These are phyloP conservation scores for Pichia sp. DNA, from an alignment of 1,139 yeast genomes.

Conservation along the genomic window DNA sequence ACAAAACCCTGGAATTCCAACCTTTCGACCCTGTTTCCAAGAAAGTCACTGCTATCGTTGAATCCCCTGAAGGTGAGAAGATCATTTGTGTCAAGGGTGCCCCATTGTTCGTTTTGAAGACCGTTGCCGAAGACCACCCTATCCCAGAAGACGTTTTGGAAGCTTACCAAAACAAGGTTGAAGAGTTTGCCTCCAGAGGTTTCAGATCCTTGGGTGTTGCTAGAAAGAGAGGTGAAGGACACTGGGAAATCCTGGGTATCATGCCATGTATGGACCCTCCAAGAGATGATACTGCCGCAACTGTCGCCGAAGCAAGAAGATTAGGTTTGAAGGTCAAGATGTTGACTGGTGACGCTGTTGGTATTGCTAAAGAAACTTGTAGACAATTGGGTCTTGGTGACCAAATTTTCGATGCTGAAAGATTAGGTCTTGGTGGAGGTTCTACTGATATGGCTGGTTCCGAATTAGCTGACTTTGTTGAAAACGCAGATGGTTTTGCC, in stretches of 20 bases:
- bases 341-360: slow-evolving; percentile 99
- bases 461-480: slow-evolving; percentile 92
- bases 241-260: slow-evolving; percentile 97
- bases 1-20: slow-evolving; percentile 93
- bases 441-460: slow-evolving; percentile 90
- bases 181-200: slow-evolving; percentile 97
- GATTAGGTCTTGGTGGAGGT: slow-evolving; percentile 88
- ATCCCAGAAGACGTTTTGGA: slow-evolving; percentile 93
- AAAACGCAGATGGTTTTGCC: slow-evolving; percentile 95
- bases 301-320: slow-evolving; percentile 88
- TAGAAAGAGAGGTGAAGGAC: slow-evolving; percentile 98
- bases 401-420: slow-evolving; percentile 95
- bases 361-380: slow-evolving; percentile 98
- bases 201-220: slow-evolving; percentile 99
- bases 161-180: slow-evolving; percentile 94
- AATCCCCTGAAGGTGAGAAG: slow-evolving; percentile 94
- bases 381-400: slow-evolving; percentile 97
- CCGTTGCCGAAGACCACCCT: slow-evolving; percentile 95
- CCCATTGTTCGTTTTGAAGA: slow-evolving; percentile 89
- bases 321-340: slow-evolving; percentile 95
- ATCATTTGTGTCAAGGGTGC: slow-evolving; percentile 98
- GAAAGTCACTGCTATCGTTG: slow-evolving; percentile 92
- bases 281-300: slow-evolving; percentile 96
- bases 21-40: slow-evolving; percentile 97
- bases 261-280: slow-evolving; percentile 99